phyloP scores from a whole-genome alignment of 805 yeast species.

The Lachancea nothofagi region DNA sequence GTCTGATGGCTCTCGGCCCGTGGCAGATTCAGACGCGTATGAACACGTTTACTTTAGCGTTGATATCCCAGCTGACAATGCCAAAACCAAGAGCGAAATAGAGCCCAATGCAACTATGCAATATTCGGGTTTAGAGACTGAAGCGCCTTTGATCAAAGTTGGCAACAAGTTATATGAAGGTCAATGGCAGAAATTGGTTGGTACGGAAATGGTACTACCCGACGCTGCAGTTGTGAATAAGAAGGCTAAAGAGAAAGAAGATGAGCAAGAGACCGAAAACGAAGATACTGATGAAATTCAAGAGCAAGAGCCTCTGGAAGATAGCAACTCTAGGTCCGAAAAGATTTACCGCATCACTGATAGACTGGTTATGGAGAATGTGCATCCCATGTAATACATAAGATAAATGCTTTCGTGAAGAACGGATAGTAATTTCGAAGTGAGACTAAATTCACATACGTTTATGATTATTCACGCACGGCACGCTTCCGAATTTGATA shows the following conservation, averaged over 20 bases:
- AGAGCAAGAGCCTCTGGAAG: slow-evolving; percentile 3
- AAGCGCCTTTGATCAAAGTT: slow-evolving; percentile 51
- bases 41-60: slow-evolving; percentile 50
- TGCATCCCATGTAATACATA: slow-evolving; percentile 24
- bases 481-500: too few species aligned
- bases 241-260: slow-evolving; percentile 9
- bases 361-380: slow-evolving; percentile 21
- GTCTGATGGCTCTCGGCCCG: slow-evolving; percentile 5
- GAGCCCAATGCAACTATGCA: slow-evolving; percentile 43
- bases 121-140: slow-evolving; percentile 49
- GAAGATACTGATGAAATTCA: slow-evolving; percentile 1
- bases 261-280: slow-evolving; percentile 6
- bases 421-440: too few species aligned
- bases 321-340: slow-evolving; percentile 16
- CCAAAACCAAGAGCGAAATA: slow-evolving; percentile 27
- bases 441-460: too few species aligned
- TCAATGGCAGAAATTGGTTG: slow-evolving; percentile 69
- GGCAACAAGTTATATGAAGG: slow-evolving; percentile 64
- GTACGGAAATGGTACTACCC: slow-evolving; percentile 55
- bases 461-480: too few species aligned
- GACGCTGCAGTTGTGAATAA: slow-evolving; percentile 22
- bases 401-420: too few species aligned
- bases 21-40: slow-evolving; percentile 33
- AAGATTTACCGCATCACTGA: slow-evolving; percentile 29
- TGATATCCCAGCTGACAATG: slow-evolving; percentile 41